These are phyloP conservation scores for Sporodiniella umbellata DNA, from an alignment of 371 early-diverging fungal genomes.

Conservation along the genomic window DNA sequence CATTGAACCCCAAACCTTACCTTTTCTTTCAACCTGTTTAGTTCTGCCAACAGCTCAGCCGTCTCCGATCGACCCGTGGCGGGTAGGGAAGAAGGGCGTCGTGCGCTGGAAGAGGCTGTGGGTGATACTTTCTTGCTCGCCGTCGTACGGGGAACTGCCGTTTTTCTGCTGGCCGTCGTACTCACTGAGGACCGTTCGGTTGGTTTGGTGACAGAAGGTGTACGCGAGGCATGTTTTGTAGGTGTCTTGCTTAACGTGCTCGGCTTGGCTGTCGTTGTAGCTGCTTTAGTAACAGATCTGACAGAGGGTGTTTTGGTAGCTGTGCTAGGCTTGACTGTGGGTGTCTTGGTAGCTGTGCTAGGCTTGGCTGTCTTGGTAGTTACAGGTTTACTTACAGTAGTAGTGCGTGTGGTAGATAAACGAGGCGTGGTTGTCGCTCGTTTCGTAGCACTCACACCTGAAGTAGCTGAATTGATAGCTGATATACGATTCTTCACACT, in stretches of 20 bases:
- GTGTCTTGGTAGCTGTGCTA: slow-evolving; percentile 10
- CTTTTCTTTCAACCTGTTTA: slow-evolving; percentile 23
- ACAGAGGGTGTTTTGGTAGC: slow-evolving; percentile 8
- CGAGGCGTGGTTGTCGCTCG: slow-evolving; percentile 7
- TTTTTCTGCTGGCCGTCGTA: background rate
- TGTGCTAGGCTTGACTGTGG: background rate
- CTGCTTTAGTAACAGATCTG: background rate
- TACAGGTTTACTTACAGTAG: background rate
- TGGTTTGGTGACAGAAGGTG: background rate
- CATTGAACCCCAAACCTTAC: no score
- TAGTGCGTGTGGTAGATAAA: slow-evolving; percentile 3
- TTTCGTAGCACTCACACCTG: slow-evolving; percentile 12
- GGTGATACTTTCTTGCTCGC: slow-evolving; percentile 13
- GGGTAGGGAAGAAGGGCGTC: slow-evolving; percentile 7
- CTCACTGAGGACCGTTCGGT: background rate
- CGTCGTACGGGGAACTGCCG: background rate
- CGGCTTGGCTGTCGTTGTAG: background rate
- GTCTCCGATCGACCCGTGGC: slow-evolving; percentile 12
- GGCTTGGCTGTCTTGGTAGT: background rate
- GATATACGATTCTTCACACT: slow-evolving; percentile 19
- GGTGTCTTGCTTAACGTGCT: background rate
- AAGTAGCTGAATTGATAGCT: slow-evolving; percentile 12
- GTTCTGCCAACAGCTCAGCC: slow-evolving; percentile 19
- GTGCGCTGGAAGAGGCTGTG: slow-evolving; percentile 13
- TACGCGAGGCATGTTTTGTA: background rate